Evolutionary conservation across 1,284 basidiomycete species (phyloP).

Genomic region (Ceratobasidium sp.): DNA sequence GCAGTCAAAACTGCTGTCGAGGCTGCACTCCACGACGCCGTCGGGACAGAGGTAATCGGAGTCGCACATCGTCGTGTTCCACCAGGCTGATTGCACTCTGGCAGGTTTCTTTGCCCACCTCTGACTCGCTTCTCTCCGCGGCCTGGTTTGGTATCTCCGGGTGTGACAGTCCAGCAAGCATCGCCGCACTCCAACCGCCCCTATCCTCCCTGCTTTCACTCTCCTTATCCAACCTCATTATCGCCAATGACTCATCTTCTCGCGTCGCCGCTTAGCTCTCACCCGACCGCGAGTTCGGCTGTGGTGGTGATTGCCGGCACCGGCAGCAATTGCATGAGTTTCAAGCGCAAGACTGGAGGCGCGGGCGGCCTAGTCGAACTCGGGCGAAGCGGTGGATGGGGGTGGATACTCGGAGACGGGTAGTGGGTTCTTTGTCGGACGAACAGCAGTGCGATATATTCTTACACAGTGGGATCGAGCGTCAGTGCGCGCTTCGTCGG

Average conservation of each 20-base stretch:
- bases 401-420: slow-evolving; percentile 85
- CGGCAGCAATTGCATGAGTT: slow-evolving; percentile 71
- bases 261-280: slow-evolving; percentile 66
- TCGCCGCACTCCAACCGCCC: slow-evolving; percentile 59
- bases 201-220: slow-evolving; percentile 65
- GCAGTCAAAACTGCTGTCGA: slow-evolving; percentile 61
- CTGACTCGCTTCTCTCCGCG: slow-evolving; percentile 46
- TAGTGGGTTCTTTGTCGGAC: slow-evolving; percentile 75
- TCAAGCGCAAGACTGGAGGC: slow-evolving; percentile 52
- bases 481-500: slow-evolving; percentile 50
- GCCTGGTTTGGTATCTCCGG: slow-evolving; percentile 83
- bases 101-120: slow-evolving; percentile 2
- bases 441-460: slow-evolving; percentile 71
- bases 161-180: slow-evolving; percentile 70
- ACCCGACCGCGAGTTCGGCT: slow-evolving; percentile 64
- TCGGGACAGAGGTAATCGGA: slow-evolving; percentile 46
- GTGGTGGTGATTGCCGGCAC: slow-evolving; percentile 75
- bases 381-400: slow-evolving; percentile 78
- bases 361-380: slow-evolving; percentile 54
- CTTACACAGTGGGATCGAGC: slow-evolving; percentile 62
- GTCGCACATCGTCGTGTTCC: slow-evolving; percentile 14
- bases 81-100: slow-evolving; percentile 38
- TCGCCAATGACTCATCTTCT: slow-evolving; percentile 79
- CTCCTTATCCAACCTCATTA: slow-evolving; percentile 55
- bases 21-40: slow-evolving; percentile 57